Evolutionary conservation across 2,329 filamentous ascomycete species (phyloP).

Genomic region (Talaromyces amestolkiae): DNA sequence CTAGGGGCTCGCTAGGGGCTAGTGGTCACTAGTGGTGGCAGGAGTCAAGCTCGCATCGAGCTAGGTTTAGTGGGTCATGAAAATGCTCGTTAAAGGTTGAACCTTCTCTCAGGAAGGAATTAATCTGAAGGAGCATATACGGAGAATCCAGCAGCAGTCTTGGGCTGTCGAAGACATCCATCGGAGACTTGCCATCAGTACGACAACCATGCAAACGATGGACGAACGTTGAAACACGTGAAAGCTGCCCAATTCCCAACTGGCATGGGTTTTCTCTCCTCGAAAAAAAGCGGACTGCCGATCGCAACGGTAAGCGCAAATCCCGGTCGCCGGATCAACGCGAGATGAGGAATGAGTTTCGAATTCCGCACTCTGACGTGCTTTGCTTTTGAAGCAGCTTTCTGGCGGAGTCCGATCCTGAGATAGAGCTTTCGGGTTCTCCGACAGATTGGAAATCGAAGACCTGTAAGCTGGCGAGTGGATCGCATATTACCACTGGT

Average conservation of each 20-base stretch:
- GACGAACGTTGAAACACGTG: background rate
- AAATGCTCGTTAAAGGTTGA: background rate
- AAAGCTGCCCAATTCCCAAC: background rate
- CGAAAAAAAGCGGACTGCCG: conserved; percentile 3
- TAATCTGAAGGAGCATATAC: background rate
- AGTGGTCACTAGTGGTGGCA: background rate
- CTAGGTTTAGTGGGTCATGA: background rate
- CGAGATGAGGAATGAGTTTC: background rate
- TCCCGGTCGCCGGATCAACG: conserved; percentile 5
- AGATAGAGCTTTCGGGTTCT: background rate
- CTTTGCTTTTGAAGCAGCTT: background rate
- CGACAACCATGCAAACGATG: background rate
- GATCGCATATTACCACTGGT: background rate
- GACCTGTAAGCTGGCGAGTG: background rate
- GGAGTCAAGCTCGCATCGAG: background rate
- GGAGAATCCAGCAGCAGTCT: background rate
- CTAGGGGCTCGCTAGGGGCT: background rate
- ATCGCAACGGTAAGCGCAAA: conserved; percentile 3
- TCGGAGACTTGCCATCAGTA: background rate
- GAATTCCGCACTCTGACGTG: background rate
- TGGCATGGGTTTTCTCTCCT: background rate
- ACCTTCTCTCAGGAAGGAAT: background rate
- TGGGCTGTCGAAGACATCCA: background rate
- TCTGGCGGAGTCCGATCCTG: background rate
- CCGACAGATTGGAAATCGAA: background rate